Conservation (phyloP, 345 rosid species). For the Hibiscus mutabilis region DNA sequence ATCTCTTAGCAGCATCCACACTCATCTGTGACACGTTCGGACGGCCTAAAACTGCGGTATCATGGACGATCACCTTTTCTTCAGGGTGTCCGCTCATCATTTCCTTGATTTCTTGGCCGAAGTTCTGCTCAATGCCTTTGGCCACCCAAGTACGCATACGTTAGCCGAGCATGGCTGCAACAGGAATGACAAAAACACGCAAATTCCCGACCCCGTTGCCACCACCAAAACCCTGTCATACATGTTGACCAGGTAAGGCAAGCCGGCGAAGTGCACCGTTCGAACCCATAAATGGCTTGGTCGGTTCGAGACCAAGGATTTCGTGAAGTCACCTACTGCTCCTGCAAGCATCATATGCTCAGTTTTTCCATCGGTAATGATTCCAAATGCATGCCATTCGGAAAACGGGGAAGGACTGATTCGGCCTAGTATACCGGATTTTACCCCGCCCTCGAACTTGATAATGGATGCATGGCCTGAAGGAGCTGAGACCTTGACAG, state of each 20-base stretch:
- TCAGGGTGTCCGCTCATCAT: slow-evolving; percentile 43
- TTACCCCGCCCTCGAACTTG: slow-evolving; percentile 59
- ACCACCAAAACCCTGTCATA: too few relatives aligned
- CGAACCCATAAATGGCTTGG: too few relatives aligned
- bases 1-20: slow-evolving; percentile 51
- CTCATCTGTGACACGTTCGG: slow-evolving; percentile 69
- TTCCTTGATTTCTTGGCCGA: slow-evolving; percentile 53
- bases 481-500: slow-evolving; percentile 42
- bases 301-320: too few relatives aligned
- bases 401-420: slow-evolving; percentile 90
- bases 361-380: slow-evolving; percentile 59
- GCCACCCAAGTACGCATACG: too few relatives aligned
- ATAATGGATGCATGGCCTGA: slow-evolving; percentile 77
- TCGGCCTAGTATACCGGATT: slow-evolving; percentile 70
- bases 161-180: too few relatives aligned
- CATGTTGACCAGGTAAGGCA: too few relatives aligned
- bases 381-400: slow-evolving; percentile 93
- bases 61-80: slow-evolving; percentile 57
- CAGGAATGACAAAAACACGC: too few relatives aligned
- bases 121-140: slow-evolving; percentile 69
- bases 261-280: too few relatives aligned
- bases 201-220: too few relatives aligned
- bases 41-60: slow-evolving; percentile 54
- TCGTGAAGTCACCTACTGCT: slow-evolving; percentile 87
- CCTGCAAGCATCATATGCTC: slow-evolving; percentile 91